Base-by-base conservation (phyloP, 441 rosid species). In the Isatis lusitanica region DNA sequence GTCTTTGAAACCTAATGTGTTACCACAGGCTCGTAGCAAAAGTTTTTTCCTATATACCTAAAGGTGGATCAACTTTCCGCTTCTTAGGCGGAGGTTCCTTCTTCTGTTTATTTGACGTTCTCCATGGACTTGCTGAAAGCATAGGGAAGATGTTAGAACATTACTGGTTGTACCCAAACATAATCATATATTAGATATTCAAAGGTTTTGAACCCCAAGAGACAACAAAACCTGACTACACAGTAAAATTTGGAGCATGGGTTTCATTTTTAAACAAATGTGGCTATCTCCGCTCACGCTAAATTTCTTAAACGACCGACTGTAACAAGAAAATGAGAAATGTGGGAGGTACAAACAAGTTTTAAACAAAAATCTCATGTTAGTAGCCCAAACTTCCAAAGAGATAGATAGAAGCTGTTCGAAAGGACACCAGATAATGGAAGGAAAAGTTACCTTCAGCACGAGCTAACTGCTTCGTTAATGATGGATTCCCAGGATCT, bases 71-170 rank as follows among this genome's bases (percentile, higher is more conserved):
- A 66, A 88, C 85, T 85, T 86, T 93, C 74, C 80, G 93, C 85
- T 91, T 93, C 78, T 93, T 96, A 66, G 74, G 78, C 24, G 94
- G 94, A 16, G 85, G 86, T 76, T 91, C 97, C 81, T 88, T 94
- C 88, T 85, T 95, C 74, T 66, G 81, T 73, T 87, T 86, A 78
- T 64, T 69, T 70, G 73, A 74, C 81, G 39, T 59, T 74, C 85
- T 91, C 95, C 97, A 84, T 12, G 93, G 85, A 85, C 78, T 91
- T 63, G 81, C 98, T 93, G 88, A 65, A 84, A 77, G 75, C 52
- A 77, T 53, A 66, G 71, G 63, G 71, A 33, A 64, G 51, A 74
- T 55, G 67, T 68, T 13, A 69, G n/a, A 58, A 57, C 15, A 40
- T 26, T 65, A 42, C 17, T 47, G 50, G 43, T 39, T 39, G 51